A percentile compares a stretch with the other conserved stretches of the same genome.
phyloP scores from a whole-genome alignment of 2,329 filamentous ascomycete species.

The Ascochyta rabiei region DNA sequence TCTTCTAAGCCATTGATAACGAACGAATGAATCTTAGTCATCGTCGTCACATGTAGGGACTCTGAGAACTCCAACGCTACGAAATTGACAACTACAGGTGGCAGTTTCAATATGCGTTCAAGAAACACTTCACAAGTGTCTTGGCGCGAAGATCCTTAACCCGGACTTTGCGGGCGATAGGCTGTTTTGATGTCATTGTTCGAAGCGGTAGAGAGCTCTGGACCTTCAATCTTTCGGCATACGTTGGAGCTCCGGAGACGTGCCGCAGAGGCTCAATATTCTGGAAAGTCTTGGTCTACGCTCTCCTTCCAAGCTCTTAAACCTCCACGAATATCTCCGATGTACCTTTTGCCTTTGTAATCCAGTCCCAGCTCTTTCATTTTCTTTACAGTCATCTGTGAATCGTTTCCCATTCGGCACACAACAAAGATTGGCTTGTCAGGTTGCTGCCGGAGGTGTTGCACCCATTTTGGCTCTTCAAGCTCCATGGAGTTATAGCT shows the following conservation, averaged over 20 bases:
- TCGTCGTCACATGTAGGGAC: background rate
- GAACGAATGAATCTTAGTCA: background rate
- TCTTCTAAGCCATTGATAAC: background rate
- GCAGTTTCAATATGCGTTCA: background rate
- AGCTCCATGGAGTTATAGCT: conserved; percentile 9
- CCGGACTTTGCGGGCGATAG: too few relatives aligned
- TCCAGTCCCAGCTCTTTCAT: conserved; percentile 67
- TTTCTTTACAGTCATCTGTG: conserved; percentile 70
- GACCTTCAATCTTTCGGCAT: background rate
- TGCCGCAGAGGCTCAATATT: conserved; percentile 54
- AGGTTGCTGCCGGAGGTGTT: conserved; percentile 31
- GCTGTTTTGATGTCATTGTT: too few relatives aligned
- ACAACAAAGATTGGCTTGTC: conserved; percentile 70
- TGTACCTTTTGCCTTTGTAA: conserved; percentile 59
- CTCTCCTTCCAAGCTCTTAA: conserved; percentile 73
- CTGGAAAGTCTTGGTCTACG: conserved; percentile 66
- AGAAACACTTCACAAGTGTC: background rate
- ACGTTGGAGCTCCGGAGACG: background rate
- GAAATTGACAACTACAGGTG: background rate
- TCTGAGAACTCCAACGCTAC: background rate
- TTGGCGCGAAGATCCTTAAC: too few relatives aligned
- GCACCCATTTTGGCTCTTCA: conserved; percentile 36
- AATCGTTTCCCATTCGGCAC: conserved; percentile 79
- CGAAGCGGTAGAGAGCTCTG: background rate
- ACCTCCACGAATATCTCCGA: conserved; percentile 75